Base-by-base conservation (phyloP, 1,284 basidiomycete genomes). In the Cryptococcus sp. region DNA sequence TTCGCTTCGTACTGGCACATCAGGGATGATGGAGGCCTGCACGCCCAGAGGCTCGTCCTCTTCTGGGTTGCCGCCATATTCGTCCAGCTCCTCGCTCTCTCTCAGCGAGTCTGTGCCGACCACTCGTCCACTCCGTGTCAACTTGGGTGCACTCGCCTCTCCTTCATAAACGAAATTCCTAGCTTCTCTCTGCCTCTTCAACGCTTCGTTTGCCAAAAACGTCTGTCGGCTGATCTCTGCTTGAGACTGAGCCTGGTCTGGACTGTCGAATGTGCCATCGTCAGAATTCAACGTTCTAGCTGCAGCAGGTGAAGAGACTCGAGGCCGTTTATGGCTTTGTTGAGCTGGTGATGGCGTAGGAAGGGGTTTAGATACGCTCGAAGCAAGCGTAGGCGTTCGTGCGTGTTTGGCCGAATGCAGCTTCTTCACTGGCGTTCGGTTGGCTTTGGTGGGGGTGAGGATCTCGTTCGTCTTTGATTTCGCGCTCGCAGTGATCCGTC, bases 101-200 rank as follows among this genome's bases (percentile, higher is more conserved):
- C 23, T 45, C 39, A 38, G 41, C 44, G 26, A 44, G 26, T 52
- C 55, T 16, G 41, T 54, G 5, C 57, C 47, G 5, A 77, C 62
- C 2, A 74, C 64, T 40, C 66, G 64, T 22, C 77, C 77, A 46
- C 74, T 76, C 41, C 77, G 52, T 29, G 73, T 72, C 50, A 68
- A 57, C 23, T 68, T 68, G 16, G 74, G 74, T n/a, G 75, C 74
- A 52, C 65, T 59, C 5, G 64, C 71, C 52, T 76, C 74, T 5
- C 76, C 76, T 47, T 72, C 65, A 58, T 68, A 78, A 4, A 63
- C 62, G 54, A 77, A 79, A 54, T 78, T 78, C 19, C 77, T 64
- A 29, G 77, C 77, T 61, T 78, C 75, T 40, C 73, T 65, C 52
- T 73, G 70, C 23, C 68, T 54, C 23, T 63, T 59, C 34, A 73